Percentiles rank a stretch among this genome's conserved stretches.
These are phyloP conservation scores for Ascosphaera acerosa DNA, from an alignment of 2,329 filamentous ascomycete genomes.

Conservation along the genomic window DNA sequence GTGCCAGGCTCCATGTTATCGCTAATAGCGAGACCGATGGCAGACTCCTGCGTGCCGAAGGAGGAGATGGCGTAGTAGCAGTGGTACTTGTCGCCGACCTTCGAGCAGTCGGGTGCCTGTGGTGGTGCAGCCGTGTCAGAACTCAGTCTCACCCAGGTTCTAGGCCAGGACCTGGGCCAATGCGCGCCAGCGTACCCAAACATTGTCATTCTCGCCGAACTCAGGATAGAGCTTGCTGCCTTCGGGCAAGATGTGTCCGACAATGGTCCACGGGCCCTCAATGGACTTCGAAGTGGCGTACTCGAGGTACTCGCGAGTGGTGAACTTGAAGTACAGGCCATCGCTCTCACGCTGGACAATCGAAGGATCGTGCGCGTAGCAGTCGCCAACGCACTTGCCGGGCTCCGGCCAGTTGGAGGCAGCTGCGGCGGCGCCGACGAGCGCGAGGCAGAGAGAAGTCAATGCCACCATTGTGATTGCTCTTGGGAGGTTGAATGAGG, in stretches of 20 bases:
- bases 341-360: slow-evolving; percentile 19
- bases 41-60: slow-evolving; percentile 34
- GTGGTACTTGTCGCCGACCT: slow-evolving; percentile 34
- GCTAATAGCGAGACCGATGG: slow-evolving; percentile 34
- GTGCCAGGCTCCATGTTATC: slow-evolving; percentile 14
- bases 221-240: slow-evolving; percentile 14
- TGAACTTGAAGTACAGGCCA: slow-evolving; percentile 24
- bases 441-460: background rate
- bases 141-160: background rate
- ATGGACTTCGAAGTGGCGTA: slow-evolving; percentile 19
- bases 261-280: slow-evolving; percentile 21
- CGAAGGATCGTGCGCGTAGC: slow-evolving; percentile 17
- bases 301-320: slow-evolving; percentile 19
- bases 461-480: background rate
- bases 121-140: too few relatives aligned
- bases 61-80: slow-evolving; percentile 40
- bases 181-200: slow-evolving; percentile 1
- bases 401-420: slow-evolving; percentile 1
- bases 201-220: slow-evolving; percentile 12
- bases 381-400: slow-evolving; percentile 2
- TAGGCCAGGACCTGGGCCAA: too few relatives aligned
- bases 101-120: slow-evolving; percentile 36
- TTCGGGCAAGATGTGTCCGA: slow-evolving; percentile 16
- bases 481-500: too few relatives aligned
- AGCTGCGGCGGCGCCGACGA: slow-evolving; percentile 1